Evolutionary conservation across 2,329 filamentous ascomycete species (phyloP), one percentile per base, ranked within the genome.

Genomic region (Aspergillus melleus): DNA sequence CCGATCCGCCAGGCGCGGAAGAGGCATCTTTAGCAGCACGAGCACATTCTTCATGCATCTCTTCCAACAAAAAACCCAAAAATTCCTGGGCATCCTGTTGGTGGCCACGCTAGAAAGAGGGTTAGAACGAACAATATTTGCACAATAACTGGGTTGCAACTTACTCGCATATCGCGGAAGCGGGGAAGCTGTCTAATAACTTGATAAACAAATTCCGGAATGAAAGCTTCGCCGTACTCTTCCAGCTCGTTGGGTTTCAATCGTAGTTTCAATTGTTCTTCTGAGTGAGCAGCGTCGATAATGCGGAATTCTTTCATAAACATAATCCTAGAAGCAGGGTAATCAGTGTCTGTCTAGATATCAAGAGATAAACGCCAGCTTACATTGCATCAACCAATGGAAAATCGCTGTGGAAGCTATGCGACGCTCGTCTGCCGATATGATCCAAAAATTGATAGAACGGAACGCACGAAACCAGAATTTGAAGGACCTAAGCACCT

Each of bases 11-110:
- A 4, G 81, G 79, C 2, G 76, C 70, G 59, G 74, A 64, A 26
- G 76, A 72, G 6, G 80, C 78, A 58, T 79, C 80, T 64, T 86
- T 85, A 79, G 96, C 90, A 51, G 94, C 88, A 59, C 88, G 84
- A 16, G 88, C 86, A 73, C 93, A 97, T 75, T 99, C 95, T 65
- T 98, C 93, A 68, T 97, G 93, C 36, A 99, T 85, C 52, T 92
- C 91, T 70, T 96, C 93, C 4, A 99, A 83, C 36, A 99, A 81
- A 74, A 98, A 96, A 0, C 93, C 94, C 24, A 99, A 81, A 67
- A 99, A 99, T 72, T 99, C 95, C 72, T 99, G 92, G 1, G 95
- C 95, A 78, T 99, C 95, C 80, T 99, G 94, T 74, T 99, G 95
- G 69, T 97, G 94, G 16, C 95, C 95, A 61, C 92, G 90, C 88